phyloP scores from a whole-genome alignment of 2,329 filamentous ascomycete species.

The Pyricularia sp. region DNA sequence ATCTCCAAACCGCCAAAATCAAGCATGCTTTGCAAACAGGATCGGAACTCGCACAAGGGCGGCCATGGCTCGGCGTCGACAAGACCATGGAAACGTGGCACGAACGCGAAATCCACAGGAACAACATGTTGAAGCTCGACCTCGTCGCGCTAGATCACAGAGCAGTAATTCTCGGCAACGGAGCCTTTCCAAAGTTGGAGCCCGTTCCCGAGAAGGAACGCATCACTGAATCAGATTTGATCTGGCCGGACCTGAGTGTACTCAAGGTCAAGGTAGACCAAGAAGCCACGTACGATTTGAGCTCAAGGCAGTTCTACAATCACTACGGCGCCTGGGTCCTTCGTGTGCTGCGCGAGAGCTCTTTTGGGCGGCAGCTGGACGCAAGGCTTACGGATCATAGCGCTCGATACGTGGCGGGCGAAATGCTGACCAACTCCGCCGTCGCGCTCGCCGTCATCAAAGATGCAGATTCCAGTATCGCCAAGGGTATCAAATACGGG shows the following conservation, averaged over 20 bases:
- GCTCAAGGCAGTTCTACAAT: background rate
- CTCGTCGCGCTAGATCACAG: background rate
- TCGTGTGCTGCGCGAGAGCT: background rate
- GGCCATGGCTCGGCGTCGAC: background rate
- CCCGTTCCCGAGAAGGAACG: background rate
- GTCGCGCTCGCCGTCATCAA: background rate
- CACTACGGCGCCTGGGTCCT: background rate
- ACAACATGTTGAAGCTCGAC: background rate
- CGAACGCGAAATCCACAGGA: background rate
- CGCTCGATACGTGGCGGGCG: background rate
- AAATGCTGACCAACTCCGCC: background rate
- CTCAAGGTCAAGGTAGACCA: background rate
- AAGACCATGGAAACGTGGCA: background rate
- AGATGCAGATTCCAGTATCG: background rate
- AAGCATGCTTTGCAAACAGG: background rate
- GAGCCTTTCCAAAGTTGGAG: background rate
- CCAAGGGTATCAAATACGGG: background rate
- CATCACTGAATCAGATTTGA: background rate
- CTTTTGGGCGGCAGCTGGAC: background rate
- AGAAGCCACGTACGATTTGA: too few relatives aligned
- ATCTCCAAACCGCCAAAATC: background rate
- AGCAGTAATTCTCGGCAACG: background rate
- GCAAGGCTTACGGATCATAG: background rate
- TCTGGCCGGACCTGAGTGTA: background rate
- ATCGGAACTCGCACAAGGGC: background rate